These are phyloP conservation scores for Arthroderma sp. DNA, from an alignment of 2,329 filamentous ascomycete genomes.

Conservation along the genomic window DNA sequence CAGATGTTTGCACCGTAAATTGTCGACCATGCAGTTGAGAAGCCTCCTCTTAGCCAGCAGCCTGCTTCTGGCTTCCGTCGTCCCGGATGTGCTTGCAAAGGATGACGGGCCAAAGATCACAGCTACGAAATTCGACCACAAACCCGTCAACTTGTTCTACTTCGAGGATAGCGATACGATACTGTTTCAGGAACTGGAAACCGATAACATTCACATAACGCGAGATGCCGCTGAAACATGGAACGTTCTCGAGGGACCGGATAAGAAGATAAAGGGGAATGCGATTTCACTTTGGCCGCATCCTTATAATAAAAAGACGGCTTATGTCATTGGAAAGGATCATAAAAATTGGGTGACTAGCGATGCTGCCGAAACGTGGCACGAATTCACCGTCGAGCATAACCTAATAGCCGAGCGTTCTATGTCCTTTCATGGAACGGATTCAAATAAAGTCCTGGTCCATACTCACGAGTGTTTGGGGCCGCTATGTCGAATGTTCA, in stretches of 20 bases:
- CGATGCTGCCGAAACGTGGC: constrained; percentile 73
- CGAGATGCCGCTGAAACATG: constrained; percentile 68
- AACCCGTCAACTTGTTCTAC: constrained; percentile 63
- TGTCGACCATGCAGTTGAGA: constrained; percentile 26
- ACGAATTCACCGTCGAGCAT: constrained; percentile 51
- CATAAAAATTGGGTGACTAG: constrained; percentile 69
- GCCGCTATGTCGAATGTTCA: constrained; percentile 49
- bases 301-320: constrained; percentile 62
- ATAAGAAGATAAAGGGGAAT: constrained; percentile 36
- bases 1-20: constrained; percentile 4
- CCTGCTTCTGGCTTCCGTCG: constrained; percentile 37
- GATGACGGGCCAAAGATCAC: constrained; percentile 53
- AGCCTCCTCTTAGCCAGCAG: constrained; percentile 35
- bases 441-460: constrained; percentile 76
- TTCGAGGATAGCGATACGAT: constrained; percentile 81
- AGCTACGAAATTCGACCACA: constrained; percentile 51
- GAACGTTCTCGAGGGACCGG: constrained; percentile 49
- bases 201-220: constrained; percentile 60
- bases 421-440: constrained; percentile 68
- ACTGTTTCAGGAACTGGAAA: constrained; percentile 55
- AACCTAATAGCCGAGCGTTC: constrained; percentile 44
- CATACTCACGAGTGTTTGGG: constrained; percentile 53
- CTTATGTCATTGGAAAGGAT: constrained; percentile 61
- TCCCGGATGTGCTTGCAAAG: constrained; percentile 31
- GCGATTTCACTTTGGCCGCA: constrained; percentile 58